A percentile compares a stretch with the other conserved stretches of the same genome.
phyloP scores from a whole-genome alignment of 73 alveolate species.

The Diophrys sp. region DNA sequence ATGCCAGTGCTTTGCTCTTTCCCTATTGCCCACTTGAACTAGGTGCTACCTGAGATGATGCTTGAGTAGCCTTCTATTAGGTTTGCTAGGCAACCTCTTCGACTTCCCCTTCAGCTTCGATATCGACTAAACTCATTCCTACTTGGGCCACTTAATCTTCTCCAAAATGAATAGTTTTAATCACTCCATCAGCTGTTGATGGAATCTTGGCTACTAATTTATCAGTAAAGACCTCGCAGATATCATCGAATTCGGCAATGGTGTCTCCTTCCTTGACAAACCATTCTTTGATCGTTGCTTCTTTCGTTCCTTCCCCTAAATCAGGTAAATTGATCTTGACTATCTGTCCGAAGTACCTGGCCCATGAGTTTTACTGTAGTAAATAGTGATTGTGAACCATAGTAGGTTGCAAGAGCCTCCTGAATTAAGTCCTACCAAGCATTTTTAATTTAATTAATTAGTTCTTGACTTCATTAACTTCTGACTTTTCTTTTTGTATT shows the following conservation, averaged over 20 bases:
- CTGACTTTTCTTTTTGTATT: too few species aligned
- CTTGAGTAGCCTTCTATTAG: constrained; percentile 3
- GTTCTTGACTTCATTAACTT: too few species aligned
- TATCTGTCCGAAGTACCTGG: constrained; percentile 34
- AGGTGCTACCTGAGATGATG: constrained; percentile 4
- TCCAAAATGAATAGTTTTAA: constrained; percentile 30
- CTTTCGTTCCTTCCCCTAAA: constrained; percentile 76
- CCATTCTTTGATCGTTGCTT: constrained; percentile 70
- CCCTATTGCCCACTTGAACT: background rate
- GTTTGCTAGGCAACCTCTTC: background rate
- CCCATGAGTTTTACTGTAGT: too few species aligned
- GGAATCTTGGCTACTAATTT: constrained; percentile 63
- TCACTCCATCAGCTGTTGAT: constrained; percentile 54
- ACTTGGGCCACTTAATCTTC: constrained; percentile 50
- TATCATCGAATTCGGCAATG: constrained; percentile 57
- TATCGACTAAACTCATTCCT: constrained; percentile 49
- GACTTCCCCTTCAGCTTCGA: constrained; percentile 29
- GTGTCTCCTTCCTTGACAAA: constrained; percentile 51
- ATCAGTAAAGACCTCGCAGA: constrained; percentile 71
- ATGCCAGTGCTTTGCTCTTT: constrained; percentile 58
- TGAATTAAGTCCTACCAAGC: too few species aligned
- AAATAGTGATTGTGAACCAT: too few species aligned
- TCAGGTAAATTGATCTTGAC: constrained; percentile 51
- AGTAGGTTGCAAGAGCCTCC: too few species aligned
- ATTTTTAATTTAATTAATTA: too few species aligned